These are phyloP conservation scores for Durio zibethinus DNA, from an alignment of 345 rosid species.

Conservation along the genomic window DNA sequence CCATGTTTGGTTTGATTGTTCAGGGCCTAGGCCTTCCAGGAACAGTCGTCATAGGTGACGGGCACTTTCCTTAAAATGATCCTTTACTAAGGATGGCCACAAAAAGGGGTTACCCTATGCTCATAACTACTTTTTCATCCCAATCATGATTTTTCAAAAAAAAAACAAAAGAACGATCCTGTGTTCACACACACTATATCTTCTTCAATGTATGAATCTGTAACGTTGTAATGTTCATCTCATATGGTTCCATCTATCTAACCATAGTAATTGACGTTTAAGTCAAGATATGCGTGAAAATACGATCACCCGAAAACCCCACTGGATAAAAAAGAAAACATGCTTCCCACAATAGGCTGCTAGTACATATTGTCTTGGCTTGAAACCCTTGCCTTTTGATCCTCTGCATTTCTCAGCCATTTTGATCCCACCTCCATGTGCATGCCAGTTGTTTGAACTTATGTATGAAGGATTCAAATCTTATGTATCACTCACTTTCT, in stretches of 20 bases:
- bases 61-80: neutral
- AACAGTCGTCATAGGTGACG: neutral
- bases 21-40: neutral
- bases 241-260: too few species aligned
- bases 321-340: too few species aligned
- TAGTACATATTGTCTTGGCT: neutral
- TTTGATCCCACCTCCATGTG: constrained; percentile 4
- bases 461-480: neutral
- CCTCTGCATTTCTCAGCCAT: neutral
- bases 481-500: neutral
- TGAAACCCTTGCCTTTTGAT: neutral
- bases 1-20: neutral
- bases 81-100: neutral
- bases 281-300: neutral
- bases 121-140: too few species aligned
- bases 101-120: too few species aligned
- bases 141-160: too few species aligned
- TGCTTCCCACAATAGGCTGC: neutral
- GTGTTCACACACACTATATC: too few species aligned
- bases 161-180: too few species aligned
- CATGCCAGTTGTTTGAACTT: neutral
- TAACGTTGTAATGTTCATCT: too few species aligned
- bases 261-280: too few species aligned
- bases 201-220: too few species aligned
- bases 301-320: too few species aligned